A percentile compares a stretch with the other conserved stretches of the same genome.
phyloP scores from a whole-genome alignment of 257 asterid genomes.

The Ehretia macrophylla region DNA sequence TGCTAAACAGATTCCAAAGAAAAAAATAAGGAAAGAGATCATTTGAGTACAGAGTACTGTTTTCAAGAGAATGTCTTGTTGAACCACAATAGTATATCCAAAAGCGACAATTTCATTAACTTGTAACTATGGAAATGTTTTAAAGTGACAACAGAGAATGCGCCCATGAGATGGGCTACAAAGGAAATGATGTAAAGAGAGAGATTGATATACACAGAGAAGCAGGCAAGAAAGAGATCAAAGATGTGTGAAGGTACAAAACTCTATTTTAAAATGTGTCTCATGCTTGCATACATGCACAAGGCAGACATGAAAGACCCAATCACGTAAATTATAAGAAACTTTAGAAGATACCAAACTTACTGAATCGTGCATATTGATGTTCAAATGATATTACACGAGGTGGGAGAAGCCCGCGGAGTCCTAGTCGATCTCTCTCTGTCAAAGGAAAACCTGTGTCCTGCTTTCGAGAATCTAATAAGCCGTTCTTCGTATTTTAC shows the following conservation, averaged over 20 bases:
- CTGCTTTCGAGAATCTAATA: conserved; percentile 42
- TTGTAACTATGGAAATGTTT: no score
- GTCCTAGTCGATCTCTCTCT: conserved; percentile 93
- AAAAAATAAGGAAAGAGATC: background rate
- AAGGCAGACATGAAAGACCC: background rate
- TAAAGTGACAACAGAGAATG: no score
- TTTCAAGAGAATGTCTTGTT: no score
- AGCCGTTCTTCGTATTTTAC: conserved; percentile 1
- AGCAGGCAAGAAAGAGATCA: no score
- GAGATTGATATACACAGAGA: no score
- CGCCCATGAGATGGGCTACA: no score
- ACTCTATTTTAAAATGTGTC: no score
- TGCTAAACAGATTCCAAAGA: background rate
- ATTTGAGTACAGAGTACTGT: background rate
- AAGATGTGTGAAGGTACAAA: no score
- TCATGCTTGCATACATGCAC: background rate
- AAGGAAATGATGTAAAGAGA: no score
- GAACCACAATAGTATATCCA: no score
- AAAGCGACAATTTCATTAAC: no score
- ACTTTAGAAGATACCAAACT: conserved; percentile 31
- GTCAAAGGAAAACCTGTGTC: conserved; percentile 95
- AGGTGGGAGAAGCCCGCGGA: conserved; percentile 98
- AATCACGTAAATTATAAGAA: background rate
- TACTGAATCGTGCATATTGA: conserved; percentile 94
- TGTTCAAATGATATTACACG: conserved; percentile 97